Conservation (phyloP, 805 yeast species). For the Saccharomycopsis amapae region DNA sequence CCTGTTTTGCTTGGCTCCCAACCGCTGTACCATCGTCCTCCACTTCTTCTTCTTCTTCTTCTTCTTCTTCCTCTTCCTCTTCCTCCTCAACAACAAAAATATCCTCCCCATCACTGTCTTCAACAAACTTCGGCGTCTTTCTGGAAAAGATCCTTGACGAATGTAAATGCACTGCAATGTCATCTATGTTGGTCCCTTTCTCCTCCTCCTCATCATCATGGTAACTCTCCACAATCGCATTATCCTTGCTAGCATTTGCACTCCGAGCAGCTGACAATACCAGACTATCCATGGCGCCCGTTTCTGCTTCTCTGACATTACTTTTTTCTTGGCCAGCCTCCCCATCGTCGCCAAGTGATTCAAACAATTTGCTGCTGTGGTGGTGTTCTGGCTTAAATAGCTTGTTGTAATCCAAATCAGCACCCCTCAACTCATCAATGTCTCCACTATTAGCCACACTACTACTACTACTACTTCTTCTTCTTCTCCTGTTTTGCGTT, state of each 20-base stretch:
- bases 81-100: conserved; percentile 1
- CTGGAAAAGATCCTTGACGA: conserved; percentile 12
- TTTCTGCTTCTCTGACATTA: neutral
- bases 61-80: neutral
- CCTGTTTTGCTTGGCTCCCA: neutral
- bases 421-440: neutral
- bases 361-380: neutral
- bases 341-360: neutral
- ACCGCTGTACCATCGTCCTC: neutral
- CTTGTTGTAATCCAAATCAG: conserved; percentile 5
- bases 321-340: neutral
- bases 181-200: neutral
- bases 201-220: conserved; percentile 2
- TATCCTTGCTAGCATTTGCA: neutral
- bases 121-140: conserved; percentile 13
- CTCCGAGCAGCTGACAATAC: neutral
- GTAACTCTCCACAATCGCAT: too few species aligned
- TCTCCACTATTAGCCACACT: too few species aligned
- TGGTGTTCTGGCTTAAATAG: conserved; percentile 15
- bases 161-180: conserved; percentile 11
- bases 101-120: conserved; percentile 11
- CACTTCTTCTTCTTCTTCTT: conserved; percentile 6
- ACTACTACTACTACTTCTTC: too few species aligned
- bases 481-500: neutral
- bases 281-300: neutral